A percentile compares a stretch with the other conserved stretches of the same genome.
These are phyloP conservation scores for Tolypocladium ovalisporum DNA, from an alignment of 2,329 filamentous ascomycete genomes.

Conservation along the genomic window DNA sequence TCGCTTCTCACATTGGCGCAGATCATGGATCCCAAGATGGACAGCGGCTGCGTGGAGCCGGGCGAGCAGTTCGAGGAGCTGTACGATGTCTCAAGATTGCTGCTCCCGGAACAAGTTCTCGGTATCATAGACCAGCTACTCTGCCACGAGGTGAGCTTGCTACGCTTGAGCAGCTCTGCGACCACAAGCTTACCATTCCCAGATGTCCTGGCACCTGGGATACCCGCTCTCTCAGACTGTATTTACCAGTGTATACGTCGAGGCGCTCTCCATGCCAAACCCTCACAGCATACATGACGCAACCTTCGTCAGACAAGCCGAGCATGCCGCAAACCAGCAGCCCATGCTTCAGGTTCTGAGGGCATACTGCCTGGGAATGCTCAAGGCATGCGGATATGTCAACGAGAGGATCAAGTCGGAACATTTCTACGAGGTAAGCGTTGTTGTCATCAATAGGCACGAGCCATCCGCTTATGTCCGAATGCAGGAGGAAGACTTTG, in stretches of 20 bases:
- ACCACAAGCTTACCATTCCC: constrained; percentile 1
- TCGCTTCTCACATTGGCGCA: constrained; percentile 24
- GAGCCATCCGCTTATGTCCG: background rate
- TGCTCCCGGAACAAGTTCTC: constrained; percentile 70
- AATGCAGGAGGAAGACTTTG: constrained; percentile 83
- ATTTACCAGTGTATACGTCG: constrained; percentile 85
- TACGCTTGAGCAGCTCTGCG: background rate
- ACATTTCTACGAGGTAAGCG: constrained; percentile 73
- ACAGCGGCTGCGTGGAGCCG: constrained; percentile 73
- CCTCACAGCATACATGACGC: constrained; percentile 55
- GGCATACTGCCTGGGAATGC: constrained; percentile 74
- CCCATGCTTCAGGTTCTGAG: constrained; percentile 56
- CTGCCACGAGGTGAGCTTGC: constrained; percentile 61
- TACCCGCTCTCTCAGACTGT: constrained; percentile 90
- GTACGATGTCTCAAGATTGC: constrained; percentile 58
- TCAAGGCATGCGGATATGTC: constrained; percentile 74
- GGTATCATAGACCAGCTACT: constrained; percentile 92
- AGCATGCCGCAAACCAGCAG: constrained; percentile 19
- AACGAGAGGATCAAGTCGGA: constrained; percentile 69
- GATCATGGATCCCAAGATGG: constrained; percentile 99
- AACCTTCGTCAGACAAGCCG: constrained; percentile 40
- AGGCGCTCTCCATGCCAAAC: constrained; percentile 64
- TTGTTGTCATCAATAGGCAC: background rate
- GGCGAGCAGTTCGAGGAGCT: constrained; percentile 75
- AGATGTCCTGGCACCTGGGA: constrained; percentile 97